Evolutionary conservation across 2,329 filamentous ascomycete genomes (phyloP), one percentile per base, ranked within the genome.

Genomic region (Xylaria sp.): DNA sequence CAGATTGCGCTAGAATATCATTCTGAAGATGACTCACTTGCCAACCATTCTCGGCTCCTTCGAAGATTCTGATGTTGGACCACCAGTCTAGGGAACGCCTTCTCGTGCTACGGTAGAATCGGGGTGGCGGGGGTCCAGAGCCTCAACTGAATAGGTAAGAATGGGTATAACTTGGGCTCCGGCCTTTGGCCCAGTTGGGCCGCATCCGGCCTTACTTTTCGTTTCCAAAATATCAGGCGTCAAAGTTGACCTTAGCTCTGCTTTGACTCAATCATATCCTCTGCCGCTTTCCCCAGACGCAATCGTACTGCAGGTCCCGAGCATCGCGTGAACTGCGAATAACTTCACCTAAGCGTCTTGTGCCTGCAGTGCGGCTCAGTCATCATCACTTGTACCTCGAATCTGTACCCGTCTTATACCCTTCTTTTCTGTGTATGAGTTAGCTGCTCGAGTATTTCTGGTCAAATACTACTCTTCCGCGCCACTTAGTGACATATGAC

Each of bases 301-400:
- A 63, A 56, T 45, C 44, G 44, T 54, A 50, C 57, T 63, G 60
- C 64, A 62, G 52, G 56, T 62, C 49, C 52, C 45, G 48, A 53
- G 55, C 56, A 58, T 66, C 61, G 65, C 66, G 66, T 68, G 63
- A 69, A 61, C 62, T 68, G 63, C 66, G 66, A 66, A 69, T 69
- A 69, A 46, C 63, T 55, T 69, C 67, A 67, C 56, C 54, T 58
- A 61, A 68, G 61, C 61, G 55, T 59, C 64, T 54, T 51, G 49
- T 50, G 20, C 44, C 58, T 58, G 57, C 58, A 60, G 52, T 37
- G 54, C 50, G 52, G 57, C 52, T 63, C 61, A 59, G 42, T 52
- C 34, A 56, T 53, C 50, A 48, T 48, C 26, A 18, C 49, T 38
- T 39, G 26, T 21, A 51, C 17, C 46, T 29, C 45, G 8, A 38